Percentiles rank a stretch among this genome's conserved stretches.
Evolutionary conservation across 495 filamentous ascomycete species (phyloP).

Genomic region (Amphirosellinia nigrospora): DNA sequence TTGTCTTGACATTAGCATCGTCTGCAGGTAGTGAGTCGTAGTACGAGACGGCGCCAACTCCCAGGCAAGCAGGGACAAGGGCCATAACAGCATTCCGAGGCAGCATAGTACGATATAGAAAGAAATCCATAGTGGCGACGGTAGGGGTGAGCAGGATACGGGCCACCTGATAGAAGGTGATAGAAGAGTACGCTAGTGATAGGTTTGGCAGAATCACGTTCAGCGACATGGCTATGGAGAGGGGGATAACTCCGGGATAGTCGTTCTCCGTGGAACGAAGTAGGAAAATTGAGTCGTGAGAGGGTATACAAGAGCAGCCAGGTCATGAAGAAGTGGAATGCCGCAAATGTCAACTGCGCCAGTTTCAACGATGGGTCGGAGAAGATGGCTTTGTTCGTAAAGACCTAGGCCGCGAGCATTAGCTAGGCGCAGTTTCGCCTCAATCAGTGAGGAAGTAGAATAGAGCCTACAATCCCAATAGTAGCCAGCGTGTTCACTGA

Average conservation of each 20-base stretch:
- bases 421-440: constrained; percentile 21
- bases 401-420: constrained; percentile 58
- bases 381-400: constrained; percentile 80
- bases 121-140: constrained; percentile 69
- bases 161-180: constrained; percentile 78
- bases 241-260: constrained; percentile 66
- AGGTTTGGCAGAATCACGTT: constrained; percentile 80
- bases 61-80: constrained; percentile 68
- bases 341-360: constrained; percentile 71
- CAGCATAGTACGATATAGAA: constrained; percentile 66
- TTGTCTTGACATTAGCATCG: constrained; percentile 56
- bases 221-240: constrained; percentile 69
- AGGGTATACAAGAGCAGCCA: constrained; percentile 67
- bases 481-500: constrained; percentile 65
- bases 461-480: constrained; percentile 61
- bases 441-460: constrained; percentile 2
- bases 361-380: constrained; percentile 68
- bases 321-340: constrained; percentile 77
- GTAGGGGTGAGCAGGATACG: constrained; percentile 73
- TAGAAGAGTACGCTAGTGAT: constrained; percentile 71
- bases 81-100: constrained; percentile 61
- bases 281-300: constrained; percentile 64
- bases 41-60: constrained; percentile 73
- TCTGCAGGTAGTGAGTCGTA: constrained; percentile 66
- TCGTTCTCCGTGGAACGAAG: constrained; percentile 63